Base-by-base conservation (phyloP, 2,329 filamentous ascomycete species). In the Pseudopithomyces chartarum region DNA sequence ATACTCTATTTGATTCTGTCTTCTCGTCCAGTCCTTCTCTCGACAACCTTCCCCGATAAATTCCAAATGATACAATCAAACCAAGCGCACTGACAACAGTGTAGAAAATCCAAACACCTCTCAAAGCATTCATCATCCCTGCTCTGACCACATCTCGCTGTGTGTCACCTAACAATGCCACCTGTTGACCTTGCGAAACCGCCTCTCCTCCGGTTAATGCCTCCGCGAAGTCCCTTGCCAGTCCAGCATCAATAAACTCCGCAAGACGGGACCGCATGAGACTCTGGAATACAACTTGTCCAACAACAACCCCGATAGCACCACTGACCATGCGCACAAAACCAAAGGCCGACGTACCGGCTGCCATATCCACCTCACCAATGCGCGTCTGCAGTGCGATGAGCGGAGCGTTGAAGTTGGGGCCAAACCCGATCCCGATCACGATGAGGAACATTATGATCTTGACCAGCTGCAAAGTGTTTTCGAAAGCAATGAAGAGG, bases 331-430 rank as follows among this genome's bases (percentile, higher is more conserved):
- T 78, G 8, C 79, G 71, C 13, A 80, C 63, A 57, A 86, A 84
- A 0, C 78, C 77, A 15, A 85, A 75, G 0, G 82, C 81, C 0
- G 82, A 78, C 0, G 81, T 85, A 0, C 82, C 83, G 0, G 80
- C 76, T 0, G 82, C 82, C 6, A 75, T 77, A 15, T 85, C 81
- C 11, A 79, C 74, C 6, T 81, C 82, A 15, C 80, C 78, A 38
- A 90, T 84, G 12, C 48, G 81, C 74, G 63, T 81, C 64, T 91
- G 89, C 5, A 91, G 75, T 0, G 76, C 74, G 12, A 84, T 81
- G 8, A 77, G 76, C 3, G 79, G 86, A 0, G 84, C 79, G 58
- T 85, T 82, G 64, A 86, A 86, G 1, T 85, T 78, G 5, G 83
- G 73, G 0, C 82, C 84, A 1, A 79, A 77, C 0, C 84, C 84